These are phyloP conservation scores for Pleurotus pulmonarius DNA, from an alignment of 768 basidiomycete genomes.

Conservation along the genomic window DNA sequence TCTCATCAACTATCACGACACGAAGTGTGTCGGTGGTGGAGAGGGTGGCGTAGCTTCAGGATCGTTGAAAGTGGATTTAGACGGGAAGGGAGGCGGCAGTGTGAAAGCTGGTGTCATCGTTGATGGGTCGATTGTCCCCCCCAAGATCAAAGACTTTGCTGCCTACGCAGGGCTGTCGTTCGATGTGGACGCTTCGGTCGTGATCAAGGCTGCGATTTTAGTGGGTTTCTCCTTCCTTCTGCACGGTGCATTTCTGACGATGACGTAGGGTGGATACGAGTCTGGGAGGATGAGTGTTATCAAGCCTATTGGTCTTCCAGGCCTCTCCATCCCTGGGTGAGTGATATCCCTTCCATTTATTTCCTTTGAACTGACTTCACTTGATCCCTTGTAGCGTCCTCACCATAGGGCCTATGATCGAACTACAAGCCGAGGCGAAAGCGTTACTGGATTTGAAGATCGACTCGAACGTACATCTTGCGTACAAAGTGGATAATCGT, in stretches of 20 bases:
- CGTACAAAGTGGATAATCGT: constrained; percentile 17
- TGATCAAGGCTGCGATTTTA: constrained; percentile 10
- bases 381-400: constrained; percentile 23
- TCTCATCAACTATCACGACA: constrained; percentile 13
- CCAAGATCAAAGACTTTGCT: constrained; percentile 21
- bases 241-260: not conserved
- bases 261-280: constrained; percentile 21
- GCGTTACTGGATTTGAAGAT: constrained; percentile 27
- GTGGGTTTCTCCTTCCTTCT: constrained; percentile 1
- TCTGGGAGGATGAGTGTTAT: constrained; percentile 24
- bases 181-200: constrained; percentile 17
- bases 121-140: constrained; percentile 22
- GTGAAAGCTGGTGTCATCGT: constrained; percentile 26
- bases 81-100: constrained; percentile 10
- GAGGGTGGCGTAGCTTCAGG: not conserved
- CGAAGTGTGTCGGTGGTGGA: constrained; percentile 5
- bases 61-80: constrained; percentile 6
- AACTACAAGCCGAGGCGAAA: constrained; percentile 23
- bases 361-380: not conserved
- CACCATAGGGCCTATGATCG: constrained; percentile 35
- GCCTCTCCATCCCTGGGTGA: constrained; percentile 26
- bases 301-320: constrained; percentile 25
- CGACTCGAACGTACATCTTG: constrained; percentile 25
- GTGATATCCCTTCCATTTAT: constrained; percentile 1
- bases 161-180: constrained; percentile 22